Conservation (phyloP, 352 stramenopile genomes). For the Phytophthora hybrid region DNA sequence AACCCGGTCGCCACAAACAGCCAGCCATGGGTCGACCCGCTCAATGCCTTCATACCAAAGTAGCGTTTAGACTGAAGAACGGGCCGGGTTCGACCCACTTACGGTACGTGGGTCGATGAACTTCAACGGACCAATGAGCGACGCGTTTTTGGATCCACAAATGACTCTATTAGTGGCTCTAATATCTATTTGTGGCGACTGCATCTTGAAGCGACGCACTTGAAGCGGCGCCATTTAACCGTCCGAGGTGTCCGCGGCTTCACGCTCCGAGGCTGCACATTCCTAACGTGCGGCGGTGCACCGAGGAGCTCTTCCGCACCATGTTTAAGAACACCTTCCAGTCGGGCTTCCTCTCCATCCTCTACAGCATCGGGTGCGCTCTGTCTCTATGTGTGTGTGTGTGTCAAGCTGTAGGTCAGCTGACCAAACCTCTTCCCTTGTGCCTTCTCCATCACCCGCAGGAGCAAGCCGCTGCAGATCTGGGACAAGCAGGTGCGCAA, state of each 20-base stretch:
- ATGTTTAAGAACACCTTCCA: constrained; percentile 99
- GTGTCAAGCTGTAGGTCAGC: neutral
- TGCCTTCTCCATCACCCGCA: constrained; percentile 27
- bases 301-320: neutral
- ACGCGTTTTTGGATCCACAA: too few species aligned
- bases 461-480: constrained; percentile 98
- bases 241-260: constrained; percentile 8
- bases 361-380: constrained; percentile 96
- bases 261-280: neutral
- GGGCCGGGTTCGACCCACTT: too few species aligned
- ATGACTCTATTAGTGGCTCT: too few species aligned
- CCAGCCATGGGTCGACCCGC: too few species aligned
- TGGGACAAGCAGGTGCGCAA: constrained; percentile 98
- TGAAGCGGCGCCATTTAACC: constrained; percentile 30
- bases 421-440: neutral
- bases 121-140: too few species aligned
- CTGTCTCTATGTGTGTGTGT: neutral
- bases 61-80: too few species aligned
- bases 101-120: too few species aligned
- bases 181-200: neutral
- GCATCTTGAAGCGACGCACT: neutral
- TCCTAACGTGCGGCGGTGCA: neutral
- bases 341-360: constrained; percentile 97
- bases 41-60: too few species aligned
- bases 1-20: neutral